A percentile compares a stretch with the other conserved stretches of the same genome.
phyloP scores from a whole-genome alignment of 1,284 basidiomycete species.

The Sanghuangporus weigelae region DNA sequence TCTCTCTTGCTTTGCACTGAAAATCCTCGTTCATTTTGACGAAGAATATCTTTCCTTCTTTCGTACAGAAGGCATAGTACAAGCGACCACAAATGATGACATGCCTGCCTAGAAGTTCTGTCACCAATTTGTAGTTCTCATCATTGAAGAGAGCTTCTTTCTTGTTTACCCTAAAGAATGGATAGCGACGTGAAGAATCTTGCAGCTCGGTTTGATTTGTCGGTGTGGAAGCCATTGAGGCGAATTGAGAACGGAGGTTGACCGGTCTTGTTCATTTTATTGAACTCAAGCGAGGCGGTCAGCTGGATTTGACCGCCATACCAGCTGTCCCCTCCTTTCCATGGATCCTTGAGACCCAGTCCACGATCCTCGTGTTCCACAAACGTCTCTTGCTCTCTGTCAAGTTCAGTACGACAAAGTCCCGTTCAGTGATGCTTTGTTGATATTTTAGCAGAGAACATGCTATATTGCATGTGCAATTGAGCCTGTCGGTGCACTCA shows the following conservation, averaged over 20 bases:
- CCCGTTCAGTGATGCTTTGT: background rate
- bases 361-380: constrained; percentile 49
- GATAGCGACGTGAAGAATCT: constrained; percentile 58
- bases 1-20: constrained; percentile 25
- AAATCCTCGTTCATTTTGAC: constrained; percentile 50
- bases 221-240: constrained; percentile 50
- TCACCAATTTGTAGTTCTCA: constrained; percentile 30
- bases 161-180: constrained; percentile 48
- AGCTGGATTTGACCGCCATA: constrained; percentile 66
- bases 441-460: background rate
- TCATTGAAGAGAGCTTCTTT: constrained; percentile 30
- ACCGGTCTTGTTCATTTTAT: constrained; percentile 4
- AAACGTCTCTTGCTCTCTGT: constrained; percentile 60
- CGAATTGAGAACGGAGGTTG: constrained; percentile 30
- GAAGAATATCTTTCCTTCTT: constrained; percentile 54
- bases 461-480: background rate
- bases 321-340: constrained; percentile 47
- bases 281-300: constrained; percentile 36
- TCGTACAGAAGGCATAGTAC: constrained; percentile 54
- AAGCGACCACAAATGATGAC: constrained; percentile 60
- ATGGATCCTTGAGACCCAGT: constrained; percentile 53
- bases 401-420: constrained; percentile 52
- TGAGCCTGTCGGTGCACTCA: constrained; percentile 14
- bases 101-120: constrained; percentile 37
- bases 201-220: constrained; percentile 57